A percentile compares a stretch with the other conserved stretches of the same genome.
Evolutionary conservation across 441 rosid genomes (phyloP).

Genomic region (Gossypium aridum): DNA sequence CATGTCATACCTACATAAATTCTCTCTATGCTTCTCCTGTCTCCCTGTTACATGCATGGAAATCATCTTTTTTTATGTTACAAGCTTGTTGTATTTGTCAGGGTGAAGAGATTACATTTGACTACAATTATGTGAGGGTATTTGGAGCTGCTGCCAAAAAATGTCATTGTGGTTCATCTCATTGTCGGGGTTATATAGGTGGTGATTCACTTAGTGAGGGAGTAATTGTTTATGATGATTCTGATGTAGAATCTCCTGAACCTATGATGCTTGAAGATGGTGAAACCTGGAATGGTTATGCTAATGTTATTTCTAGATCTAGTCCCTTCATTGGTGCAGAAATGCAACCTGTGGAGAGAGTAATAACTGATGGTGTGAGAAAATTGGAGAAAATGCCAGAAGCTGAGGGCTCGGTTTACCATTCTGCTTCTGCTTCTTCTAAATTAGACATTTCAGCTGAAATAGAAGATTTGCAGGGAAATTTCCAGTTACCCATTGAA

Average conservation of each 20-base stretch:
- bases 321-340: constrained; percentile 27
- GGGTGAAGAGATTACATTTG: constrained; percentile 96
- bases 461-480: constrained; percentile 25
- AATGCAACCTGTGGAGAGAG: constrained; percentile 24
- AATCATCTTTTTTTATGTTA: constrained; percentile 5
- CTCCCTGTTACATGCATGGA: neutral
- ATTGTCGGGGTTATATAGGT: constrained; percentile 94
- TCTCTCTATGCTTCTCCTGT: neutral
- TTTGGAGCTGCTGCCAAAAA: constrained; percentile 98
- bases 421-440: constrained; percentile 27
- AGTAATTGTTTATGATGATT: constrained; percentile 82
- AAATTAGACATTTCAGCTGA: constrained; percentile 26
- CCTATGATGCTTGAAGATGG: constrained; percentile 68
- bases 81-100: constrained; percentile 25
- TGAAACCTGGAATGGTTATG: constrained; percentile 23
- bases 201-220: constrained; percentile 84
- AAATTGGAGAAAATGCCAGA: constrained; percentile 22
- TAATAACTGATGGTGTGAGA: constrained; percentile 21
- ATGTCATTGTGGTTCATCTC: constrained; percentile 86
- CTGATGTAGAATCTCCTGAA: constrained; percentile 97
- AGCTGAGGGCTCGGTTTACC: constrained; percentile 26
- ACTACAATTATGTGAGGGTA: constrained; percentile 96
- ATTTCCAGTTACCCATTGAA: constrained; percentile 26
- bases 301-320: constrained; percentile 20
- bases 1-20: neutral